These are phyloP conservation scores for Fusarium acutatum DNA, from an alignment of 2,329 filamentous ascomycete species.

Conservation along the genomic window DNA sequence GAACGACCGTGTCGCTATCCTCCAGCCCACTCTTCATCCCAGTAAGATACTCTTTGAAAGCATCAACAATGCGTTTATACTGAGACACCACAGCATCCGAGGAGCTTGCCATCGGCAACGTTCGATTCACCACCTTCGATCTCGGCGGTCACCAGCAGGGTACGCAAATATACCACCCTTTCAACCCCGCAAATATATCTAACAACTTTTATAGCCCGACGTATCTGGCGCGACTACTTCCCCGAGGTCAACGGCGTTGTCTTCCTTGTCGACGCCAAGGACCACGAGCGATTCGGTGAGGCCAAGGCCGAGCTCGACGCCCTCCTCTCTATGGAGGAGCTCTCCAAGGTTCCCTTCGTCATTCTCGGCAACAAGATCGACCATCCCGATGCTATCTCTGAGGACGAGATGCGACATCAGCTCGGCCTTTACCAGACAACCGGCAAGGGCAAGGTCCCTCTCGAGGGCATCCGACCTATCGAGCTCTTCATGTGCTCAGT, in stretches of 20 bases:
- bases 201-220: constrained; percentile 71
- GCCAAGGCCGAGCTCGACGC: constrained; percentile 97
- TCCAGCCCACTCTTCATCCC: constrained; percentile 90
- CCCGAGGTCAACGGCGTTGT: constrained; percentile 96
- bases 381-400: constrained; percentile 92
- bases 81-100: constrained; percentile 72
- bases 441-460: constrained; percentile 91
- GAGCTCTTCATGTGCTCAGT: constrained; percentile 99
- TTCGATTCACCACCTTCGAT: constrained; percentile 95
- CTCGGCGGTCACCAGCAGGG: constrained; percentile 93
- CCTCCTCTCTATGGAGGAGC: constrained; percentile 95
- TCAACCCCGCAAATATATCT: background rate
- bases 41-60: constrained; percentile 64
- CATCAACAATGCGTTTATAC: background rate
- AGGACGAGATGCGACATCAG: constrained; percentile 93
- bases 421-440: constrained; percentile 96
- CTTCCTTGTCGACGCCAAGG: constrained; percentile 97
- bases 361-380: constrained; percentile 99
- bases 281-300: constrained; percentile 92
- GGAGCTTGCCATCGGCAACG: constrained; percentile 91
- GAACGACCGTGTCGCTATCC: constrained; percentile 92
- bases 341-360: constrained; percentile 93
- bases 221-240: constrained; percentile 97
- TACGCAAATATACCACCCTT: constrained; percentile 47
- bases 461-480: constrained; percentile 92